Evolutionary conservation across 2,329 filamentous ascomycete species (phyloP), one percentile per base, ranked within the genome.

Genomic region (Cryoendolithus antarcticus): DNA sequence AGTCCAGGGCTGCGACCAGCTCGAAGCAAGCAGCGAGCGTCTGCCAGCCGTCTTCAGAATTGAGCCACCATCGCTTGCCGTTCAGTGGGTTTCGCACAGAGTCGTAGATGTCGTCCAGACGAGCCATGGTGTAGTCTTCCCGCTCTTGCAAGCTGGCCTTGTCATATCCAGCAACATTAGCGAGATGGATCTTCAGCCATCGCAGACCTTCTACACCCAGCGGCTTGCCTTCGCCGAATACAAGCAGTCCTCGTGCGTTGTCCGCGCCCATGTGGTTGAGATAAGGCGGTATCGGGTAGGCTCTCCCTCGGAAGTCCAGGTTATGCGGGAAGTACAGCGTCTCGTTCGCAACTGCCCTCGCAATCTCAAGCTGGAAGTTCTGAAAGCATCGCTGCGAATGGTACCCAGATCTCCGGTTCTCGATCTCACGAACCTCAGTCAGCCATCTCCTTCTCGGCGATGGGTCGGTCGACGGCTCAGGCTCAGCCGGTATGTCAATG

Each of bases 191-290:
- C 64, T 95, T 95, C 45, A 98, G 69, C 91, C 91, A 98, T 44
- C 74, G 73, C 39, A 98, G 60, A 5, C 91, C 91, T 30, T 64
- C 62, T 11, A 66, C 66, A 1, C 91, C 89, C 0, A 98, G 74
- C 48, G 78, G 70, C 58, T 83, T 93, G 24, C 84, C 88, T 44
- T 81, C 69, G 8, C 77, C 82, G 57, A 98, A 98, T 31, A 74
- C 73, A 6, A 98, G 70, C 35, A 98, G 65, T 5, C 86, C 85
- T 57, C 91, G 76, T 9, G 82, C 77, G 52, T 95, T 79, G 58
- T 98, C 91, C 8, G 93, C 86, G 36, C 89, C 89, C 79, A 98
- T 96, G 57, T 98, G 91, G 57, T 98, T 98, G 32, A 98, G 71
- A 49, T 95, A 93, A 0, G 89, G 86, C 1, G 91, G 86, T 37